These are phyloP conservation scores for Urtica urens DNA, from an alignment of 306 rosid species.

Conservation along the genomic window DNA sequence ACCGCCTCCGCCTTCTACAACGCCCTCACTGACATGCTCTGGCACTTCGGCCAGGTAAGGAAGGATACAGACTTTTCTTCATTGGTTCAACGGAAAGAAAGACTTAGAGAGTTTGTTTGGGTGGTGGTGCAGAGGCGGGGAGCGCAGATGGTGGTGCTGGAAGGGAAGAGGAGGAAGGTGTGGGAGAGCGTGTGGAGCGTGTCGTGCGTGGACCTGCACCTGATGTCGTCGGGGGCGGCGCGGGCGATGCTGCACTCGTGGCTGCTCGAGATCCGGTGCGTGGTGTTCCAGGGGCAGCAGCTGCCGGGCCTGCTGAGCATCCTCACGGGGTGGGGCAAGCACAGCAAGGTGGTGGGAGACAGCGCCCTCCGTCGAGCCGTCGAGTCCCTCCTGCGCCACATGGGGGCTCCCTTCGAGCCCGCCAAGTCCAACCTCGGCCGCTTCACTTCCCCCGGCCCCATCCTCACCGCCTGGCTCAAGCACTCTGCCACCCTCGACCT, in stretches of 20 bases:
- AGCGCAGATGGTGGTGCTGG: slow-evolving; percentile 76
- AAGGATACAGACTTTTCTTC: slow-evolving; percentile 6
- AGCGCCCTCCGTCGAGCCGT: slow-evolving; percentile 55
- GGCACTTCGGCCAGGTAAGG: slow-evolving; percentile 93
- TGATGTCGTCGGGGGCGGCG: slow-evolving; percentile 93
- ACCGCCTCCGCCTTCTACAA: slow-evolving; percentile 89
- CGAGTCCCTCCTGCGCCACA: slow-evolving; percentile 53
- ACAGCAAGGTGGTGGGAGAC: slow-evolving; percentile 79
- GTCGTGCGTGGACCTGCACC: slow-evolving; percentile 72
- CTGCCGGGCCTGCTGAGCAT: slow-evolving; percentile 65
- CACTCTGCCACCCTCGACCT: slow-evolving; percentile 47
- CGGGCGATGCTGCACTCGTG: slow-evolving; percentile 91
- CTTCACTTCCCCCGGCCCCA: slow-evolving; percentile 48
- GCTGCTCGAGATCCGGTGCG: slow-evolving; percentile 51
- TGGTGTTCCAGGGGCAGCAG: slow-evolving; percentile 50
- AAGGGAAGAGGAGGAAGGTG: slow-evolving; percentile 64
- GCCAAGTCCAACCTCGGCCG: slow-evolving; percentile 68
- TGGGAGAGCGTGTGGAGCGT: slow-evolving; percentile 78
- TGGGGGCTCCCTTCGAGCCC: slow-evolving; percentile 72
- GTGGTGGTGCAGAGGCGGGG: slow-evolving; percentile 50
- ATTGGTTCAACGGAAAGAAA: background rate
- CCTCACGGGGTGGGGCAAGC: slow-evolving; percentile 97
- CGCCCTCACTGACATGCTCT: slow-evolving; percentile 92
- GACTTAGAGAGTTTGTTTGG: background rate
- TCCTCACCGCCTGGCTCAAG: slow-evolving; percentile 63